Conservation (phyloP, 805 yeast genomes). For the Metschnikowia reukaufii region DNA sequence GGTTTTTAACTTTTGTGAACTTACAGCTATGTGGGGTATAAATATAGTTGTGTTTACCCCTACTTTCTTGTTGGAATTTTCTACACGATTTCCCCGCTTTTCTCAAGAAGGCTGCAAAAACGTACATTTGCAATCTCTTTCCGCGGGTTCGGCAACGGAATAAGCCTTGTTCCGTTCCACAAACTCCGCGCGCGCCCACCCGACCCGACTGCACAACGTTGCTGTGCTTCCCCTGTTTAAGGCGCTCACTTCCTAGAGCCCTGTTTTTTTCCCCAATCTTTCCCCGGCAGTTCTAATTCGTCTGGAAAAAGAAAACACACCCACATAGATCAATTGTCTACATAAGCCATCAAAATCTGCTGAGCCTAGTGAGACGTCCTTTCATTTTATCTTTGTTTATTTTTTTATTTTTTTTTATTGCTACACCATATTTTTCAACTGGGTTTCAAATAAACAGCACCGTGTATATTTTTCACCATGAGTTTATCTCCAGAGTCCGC, state of each 20-base stretch:
- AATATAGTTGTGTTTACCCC: background rate
- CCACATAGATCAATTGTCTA: background rate
- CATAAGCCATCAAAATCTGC: background rate
- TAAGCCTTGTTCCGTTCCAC: background rate
- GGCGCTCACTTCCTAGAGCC: background rate
- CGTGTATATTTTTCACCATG: slow-evolving; percentile 5
- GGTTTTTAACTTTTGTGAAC: no score
- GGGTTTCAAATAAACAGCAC: background rate
- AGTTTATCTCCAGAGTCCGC: slow-evolving; percentile 12
- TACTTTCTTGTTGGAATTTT: background rate
- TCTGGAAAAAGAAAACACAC: background rate
- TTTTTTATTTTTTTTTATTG: background rate
- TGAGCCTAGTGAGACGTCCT: background rate
- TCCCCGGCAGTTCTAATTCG: background rate
- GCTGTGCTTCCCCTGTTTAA: background rate
- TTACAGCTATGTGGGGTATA: no score
- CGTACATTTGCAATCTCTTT: background rate
- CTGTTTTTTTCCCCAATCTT: background rate
- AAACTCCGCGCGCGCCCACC: background rate
- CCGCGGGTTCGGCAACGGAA: background rate
- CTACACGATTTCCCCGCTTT: background rate
- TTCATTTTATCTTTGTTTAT: background rate
- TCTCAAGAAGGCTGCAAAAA: background rate
- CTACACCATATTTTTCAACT: background rate
- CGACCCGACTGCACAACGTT: background rate